A percentile compares a stretch with the other conserved stretches of the same genome.
phyloP scores from a whole-genome alignment of 306 rosid genomes.

The Vicia villosa region DNA sequence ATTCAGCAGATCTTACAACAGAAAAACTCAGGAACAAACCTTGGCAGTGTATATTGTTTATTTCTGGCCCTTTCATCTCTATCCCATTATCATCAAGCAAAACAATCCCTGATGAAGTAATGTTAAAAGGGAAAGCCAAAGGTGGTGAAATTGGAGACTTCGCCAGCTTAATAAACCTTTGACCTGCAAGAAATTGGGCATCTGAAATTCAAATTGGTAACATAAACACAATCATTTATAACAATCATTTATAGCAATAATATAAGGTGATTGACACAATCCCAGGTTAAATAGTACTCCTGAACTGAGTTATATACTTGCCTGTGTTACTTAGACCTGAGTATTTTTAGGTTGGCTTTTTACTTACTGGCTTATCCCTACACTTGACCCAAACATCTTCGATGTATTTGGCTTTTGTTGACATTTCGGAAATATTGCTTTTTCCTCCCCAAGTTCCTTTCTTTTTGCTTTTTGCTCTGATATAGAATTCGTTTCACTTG shows the following conservation, averaged over 20 bases:
- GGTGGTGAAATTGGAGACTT: conserved; percentile 90
- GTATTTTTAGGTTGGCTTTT: conserved; percentile 11
- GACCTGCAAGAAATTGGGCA: conserved; percentile 55
- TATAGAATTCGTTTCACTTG: too few species aligned
- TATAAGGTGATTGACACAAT: conserved; percentile 18
- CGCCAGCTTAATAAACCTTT: conserved; percentile 77
- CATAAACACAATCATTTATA: conserved; percentile 19
- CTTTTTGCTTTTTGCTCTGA: too few species aligned
- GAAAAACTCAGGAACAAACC: conserved; percentile 64
- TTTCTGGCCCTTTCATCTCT: conserved; percentile 70
- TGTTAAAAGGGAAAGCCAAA: conserved; percentile 69
- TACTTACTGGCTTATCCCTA: conserved; percentile 1
- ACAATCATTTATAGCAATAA: background rate
- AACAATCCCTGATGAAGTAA: conserved; percentile 71
- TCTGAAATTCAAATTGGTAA: conserved; percentile 16
- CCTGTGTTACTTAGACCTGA: background rate
- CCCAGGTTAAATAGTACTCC: background rate
- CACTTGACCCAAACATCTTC: too few species aligned
- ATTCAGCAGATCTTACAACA: conserved; percentile 23
- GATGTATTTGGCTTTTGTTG: background rate
- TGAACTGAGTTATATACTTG: conserved; percentile 8
- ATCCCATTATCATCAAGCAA: conserved; percentile 63
- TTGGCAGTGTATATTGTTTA: conserved; percentile 70
- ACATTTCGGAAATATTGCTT: background rate
- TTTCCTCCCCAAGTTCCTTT: background rate